phyloP scores from a whole-genome alignment of 1,139 yeast genomes.

The Kazachstania sp. region DNA sequence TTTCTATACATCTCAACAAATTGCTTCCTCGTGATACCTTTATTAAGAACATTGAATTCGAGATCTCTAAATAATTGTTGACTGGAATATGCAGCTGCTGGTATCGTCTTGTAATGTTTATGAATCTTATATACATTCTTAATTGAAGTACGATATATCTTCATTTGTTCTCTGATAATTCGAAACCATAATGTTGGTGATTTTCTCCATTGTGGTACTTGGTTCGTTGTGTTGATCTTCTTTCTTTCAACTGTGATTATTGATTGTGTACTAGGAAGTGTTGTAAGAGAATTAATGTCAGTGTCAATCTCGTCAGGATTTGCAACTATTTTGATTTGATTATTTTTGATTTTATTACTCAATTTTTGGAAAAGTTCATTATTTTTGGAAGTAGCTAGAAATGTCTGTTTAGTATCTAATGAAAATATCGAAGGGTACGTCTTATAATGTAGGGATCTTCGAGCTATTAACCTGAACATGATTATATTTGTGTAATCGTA shows the following conservation, averaged over 20 bases:
- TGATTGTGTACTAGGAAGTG: slow-evolving; percentile 2
- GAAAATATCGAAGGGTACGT: slow-evolving; percentile 4
- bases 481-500: no score
- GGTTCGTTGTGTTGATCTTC: slow-evolving; percentile 14
- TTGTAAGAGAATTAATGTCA: slow-evolving; percentile 6
- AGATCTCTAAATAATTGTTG: slow-evolving; percentile 3
- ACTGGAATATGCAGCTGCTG: not conserved
- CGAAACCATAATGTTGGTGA: slow-evolving; percentile 23
- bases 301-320: not conserved
- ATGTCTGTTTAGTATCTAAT: slow-evolving; percentile 5
- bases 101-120: slow-evolving; percentile 2
- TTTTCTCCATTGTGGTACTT: slow-evolving; percentile 25
- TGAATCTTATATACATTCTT: slow-evolving; percentile 18
- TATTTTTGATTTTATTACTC: slow-evolving; percentile 4
- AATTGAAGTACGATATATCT: slow-evolving; percentile 21
- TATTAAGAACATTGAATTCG: slow-evolving; percentile 3
- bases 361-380: slow-evolving; percentile 11
- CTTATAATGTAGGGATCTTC: slow-evolving; percentile 1
- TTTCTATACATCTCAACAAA: slow-evolving; percentile 22
- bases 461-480: not conserved
- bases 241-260: slow-evolving; percentile 4
- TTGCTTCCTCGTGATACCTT: slow-evolving; percentile 14
- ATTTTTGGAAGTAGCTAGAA: slow-evolving; percentile 7
- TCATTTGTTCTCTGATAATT: slow-evolving; percentile 18
- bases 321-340: slow-evolving; percentile 8